Base-by-base conservation (phyloP, 2,329 filamentous ascomycete genomes). In the Penicillium glabrum region DNA sequence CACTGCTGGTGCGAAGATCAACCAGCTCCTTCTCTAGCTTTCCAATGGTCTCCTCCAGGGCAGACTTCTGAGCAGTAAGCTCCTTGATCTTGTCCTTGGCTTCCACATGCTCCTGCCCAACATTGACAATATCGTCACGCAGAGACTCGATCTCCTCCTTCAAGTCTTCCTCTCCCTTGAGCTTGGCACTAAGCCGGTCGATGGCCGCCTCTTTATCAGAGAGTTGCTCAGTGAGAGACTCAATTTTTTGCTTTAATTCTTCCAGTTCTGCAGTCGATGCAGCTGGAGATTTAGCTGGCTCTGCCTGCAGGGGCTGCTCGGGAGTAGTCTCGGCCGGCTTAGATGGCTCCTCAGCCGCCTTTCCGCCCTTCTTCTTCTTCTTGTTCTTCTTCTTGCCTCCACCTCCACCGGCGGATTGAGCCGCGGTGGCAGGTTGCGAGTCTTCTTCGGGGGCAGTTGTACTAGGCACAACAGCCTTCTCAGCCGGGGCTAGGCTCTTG, bases 71-170 rank as follows among this genome's bases (percentile, higher is more conserved):
- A 3, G 80, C 80, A 61, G 87, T 81, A 1, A 96, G 81, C 53
- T 84, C 80, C 75, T 96, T 87, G 50, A 86, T 76, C 71, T 84
- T 87, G 63, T 95, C 87, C 74, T 92, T 93, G 14, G 89, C 88
- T 63, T 90, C 87, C 11, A 96, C 91, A 66, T 93, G 89, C 58
- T 96, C 90, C 64, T 92, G 86, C 10, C 92, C 92, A 60, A 96
- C 86, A 48, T 86, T 82, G 44, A 93, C 77, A 8, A 98, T 78
- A 62, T 93, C 90, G 54, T 96, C 91, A 50, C 89, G 86, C 58
- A 98, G 78, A 3, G 85, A 87, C 66, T 96, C 91, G 57, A 97
- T 89, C 75, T 98, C 93, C 67, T 96, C 93, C 26, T 85, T 83
- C 44, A 96, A 79, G 21, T 88, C 88, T 53, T 93, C 90, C 67